phyloP scores from a whole-genome alignment of 768 basidiomycete species.

The Lactifluus piperatus region DNA sequence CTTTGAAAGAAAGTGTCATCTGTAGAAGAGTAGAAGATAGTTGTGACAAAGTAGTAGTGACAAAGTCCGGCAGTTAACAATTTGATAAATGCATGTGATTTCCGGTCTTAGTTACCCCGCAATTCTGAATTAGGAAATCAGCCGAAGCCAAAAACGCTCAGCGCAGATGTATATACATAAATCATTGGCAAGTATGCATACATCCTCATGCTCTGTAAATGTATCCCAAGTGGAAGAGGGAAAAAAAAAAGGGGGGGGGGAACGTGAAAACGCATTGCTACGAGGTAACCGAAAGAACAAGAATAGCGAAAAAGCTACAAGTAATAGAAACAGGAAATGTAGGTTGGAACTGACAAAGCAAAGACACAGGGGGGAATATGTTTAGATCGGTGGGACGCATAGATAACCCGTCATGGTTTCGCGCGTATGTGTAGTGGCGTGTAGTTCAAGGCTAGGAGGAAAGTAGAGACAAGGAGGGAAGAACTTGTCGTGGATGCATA shows the following conservation, averaged over 20 bases:
- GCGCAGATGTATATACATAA: constrained; percentile 15
- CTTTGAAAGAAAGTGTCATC: constrained; percentile 69
- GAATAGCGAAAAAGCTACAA: constrained; percentile 19
- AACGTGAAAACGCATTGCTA: constrained; percentile 12
- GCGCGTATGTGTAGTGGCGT: neutral
- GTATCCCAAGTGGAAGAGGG: neutral
- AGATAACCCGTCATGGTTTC: constrained; percentile 9
- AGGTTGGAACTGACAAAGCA: constrained; percentile 17
- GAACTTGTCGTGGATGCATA: constrained; percentile 11
- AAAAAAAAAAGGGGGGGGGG: neutral
- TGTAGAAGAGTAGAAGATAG: neutral
- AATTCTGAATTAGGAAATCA: constrained; percentile 1
- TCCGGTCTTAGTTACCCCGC: neutral
- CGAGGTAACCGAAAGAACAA: constrained; percentile 2
- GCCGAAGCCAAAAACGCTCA: constrained; percentile 11
- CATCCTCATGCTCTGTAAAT: constrained; percentile 18
- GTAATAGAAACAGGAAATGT: constrained; percentile 18
- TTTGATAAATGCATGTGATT: constrained; percentile 7
- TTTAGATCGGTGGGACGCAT: constrained; percentile 15
- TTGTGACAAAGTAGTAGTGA: neutral
- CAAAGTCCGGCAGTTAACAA: neutral
- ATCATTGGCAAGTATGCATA: constrained; percentile 14
- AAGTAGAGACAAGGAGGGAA: neutral
- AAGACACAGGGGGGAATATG: neutral
- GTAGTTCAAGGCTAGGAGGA: neutral